phyloP scores from a whole-genome alignment of 176 grass and related monocot species.

The Dactylis glomerata region DNA sequence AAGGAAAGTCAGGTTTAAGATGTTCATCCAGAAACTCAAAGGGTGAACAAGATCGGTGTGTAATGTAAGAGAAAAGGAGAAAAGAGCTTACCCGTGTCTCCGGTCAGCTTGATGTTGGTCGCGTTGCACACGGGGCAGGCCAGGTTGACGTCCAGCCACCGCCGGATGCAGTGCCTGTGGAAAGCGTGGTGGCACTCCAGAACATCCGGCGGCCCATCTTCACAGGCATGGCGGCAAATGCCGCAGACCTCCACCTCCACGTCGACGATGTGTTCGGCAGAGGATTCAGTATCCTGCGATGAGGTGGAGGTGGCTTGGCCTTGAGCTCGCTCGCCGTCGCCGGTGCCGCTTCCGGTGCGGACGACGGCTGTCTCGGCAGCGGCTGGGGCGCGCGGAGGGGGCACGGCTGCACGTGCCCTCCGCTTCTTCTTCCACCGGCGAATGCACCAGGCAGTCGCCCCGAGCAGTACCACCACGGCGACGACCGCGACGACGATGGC shows the following conservation, averaged over 20 bases:
- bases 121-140: too few species aligned
- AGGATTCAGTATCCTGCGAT: too few species aligned
- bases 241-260: neutral
- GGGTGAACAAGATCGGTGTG: too few species aligned
- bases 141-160: too few species aligned
- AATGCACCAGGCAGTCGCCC: neutral
- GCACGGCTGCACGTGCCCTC: neutral
- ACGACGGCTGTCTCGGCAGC: neutral
- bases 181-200: neutral
- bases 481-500: neutral
- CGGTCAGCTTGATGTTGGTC: too few species aligned
- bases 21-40: too few species aligned
- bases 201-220: neutral
- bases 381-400: neutral
- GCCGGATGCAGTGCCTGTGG: neutral
- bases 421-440: neutral
- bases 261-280: too few species aligned
- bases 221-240: neutral
- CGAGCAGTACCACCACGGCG: neutral
- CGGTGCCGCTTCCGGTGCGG: neutral
- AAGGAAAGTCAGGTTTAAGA: too few species aligned
- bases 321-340: too few species aligned
- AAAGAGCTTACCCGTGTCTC: too few species aligned
- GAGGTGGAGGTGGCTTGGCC: too few species aligned
- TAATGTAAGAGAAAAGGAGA: too few species aligned